Percentiles rank a stretch among this genome's conserved stretches.
These are phyloP conservation scores for Penicillium herquei DNA, from an alignment of 495 filamentous ascomycete genomes.

Conservation along the genomic window DNA sequence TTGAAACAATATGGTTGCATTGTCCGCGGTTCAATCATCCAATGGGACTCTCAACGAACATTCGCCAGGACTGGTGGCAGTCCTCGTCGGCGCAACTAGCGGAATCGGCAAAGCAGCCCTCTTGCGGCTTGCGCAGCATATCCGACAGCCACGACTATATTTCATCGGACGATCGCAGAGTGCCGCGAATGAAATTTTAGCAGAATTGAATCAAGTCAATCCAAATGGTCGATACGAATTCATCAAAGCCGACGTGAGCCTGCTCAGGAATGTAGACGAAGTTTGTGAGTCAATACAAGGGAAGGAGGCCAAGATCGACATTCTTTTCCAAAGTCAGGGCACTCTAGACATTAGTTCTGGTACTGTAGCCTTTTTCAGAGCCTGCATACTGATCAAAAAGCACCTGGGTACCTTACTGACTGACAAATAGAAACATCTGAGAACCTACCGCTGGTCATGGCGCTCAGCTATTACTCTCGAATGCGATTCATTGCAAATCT, in stretches of 20 bases:
- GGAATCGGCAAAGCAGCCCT: slow-evolving; percentile 60
- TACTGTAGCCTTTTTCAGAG: no score
- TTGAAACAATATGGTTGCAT: slow-evolving; percentile 44
- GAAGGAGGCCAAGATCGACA: slow-evolving; percentile 57
- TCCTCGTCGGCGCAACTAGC: slow-evolving; percentile 62
- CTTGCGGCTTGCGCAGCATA: slow-evolving; percentile 49
- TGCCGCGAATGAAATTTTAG: slow-evolving; percentile 41
- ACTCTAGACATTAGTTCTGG: no score
- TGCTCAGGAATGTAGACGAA: slow-evolving; percentile 59
- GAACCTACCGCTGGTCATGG: slow-evolving; percentile 50
- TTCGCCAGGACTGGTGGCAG: slow-evolving; percentile 47
- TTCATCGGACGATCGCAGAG: slow-evolving; percentile 50
- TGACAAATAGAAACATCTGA: slow-evolving; percentile 52
- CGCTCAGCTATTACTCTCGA: slow-evolving; percentile 61
- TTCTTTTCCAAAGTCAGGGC: no score
- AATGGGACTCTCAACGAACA: slow-evolving; percentile 34
- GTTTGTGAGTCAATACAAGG: slow-evolving; percentile 54
- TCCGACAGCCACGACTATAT: slow-evolving; percentile 40
- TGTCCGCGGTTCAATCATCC: slow-evolving; percentile 34
- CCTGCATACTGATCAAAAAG: no score
- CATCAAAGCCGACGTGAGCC: slow-evolving; percentile 55
- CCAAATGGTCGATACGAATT: slow-evolving; percentile 47
- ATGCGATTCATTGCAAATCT: slow-evolving; percentile 62
- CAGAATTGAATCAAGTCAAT: slow-evolving; percentile 35
- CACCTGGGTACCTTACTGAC: no score